Evolutionary conservation across 768 basidiomycete genomes (phyloP).

Genomic region (Trametopsis cervina): DNA sequence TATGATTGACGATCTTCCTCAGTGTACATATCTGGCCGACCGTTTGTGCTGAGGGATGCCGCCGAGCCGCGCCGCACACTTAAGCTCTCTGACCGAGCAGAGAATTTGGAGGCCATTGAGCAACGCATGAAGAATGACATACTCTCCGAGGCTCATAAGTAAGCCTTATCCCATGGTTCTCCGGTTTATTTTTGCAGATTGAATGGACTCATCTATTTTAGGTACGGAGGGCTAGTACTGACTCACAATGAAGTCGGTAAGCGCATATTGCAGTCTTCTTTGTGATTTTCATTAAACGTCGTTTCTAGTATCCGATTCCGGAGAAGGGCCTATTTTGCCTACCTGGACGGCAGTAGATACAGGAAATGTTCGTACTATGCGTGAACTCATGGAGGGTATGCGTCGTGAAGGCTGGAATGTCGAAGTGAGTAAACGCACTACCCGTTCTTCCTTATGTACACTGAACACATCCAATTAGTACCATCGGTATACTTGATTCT

Average conservation of each 20-base stretch:
- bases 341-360: constrained; percentile 92
- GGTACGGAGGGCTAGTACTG: constrained; percentile 84
- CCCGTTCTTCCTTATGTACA: constrained; percentile 39
- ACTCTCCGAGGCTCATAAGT: constrained; percentile 75
- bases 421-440: constrained; percentile 62
- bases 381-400: constrained; percentile 81
- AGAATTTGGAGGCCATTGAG: constrained; percentile 93
- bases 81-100: constrained; percentile 82
- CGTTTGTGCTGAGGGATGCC: constrained; percentile 88
- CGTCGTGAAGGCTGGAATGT: constrained; percentile 83
- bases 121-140: constrained; percentile 86
- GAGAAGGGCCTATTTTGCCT: constrained; percentile 77
- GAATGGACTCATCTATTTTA: constrained; percentile 21
- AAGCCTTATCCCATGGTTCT: constrained; percentile 14
- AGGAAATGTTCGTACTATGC: constrained; percentile 76
- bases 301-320: constrained; percentile 42
- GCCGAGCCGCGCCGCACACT: constrained; percentile 76
- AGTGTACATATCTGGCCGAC: constrained; percentile 87
- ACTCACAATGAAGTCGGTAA: constrained; percentile 90
- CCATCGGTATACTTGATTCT: not conserved
- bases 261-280: constrained; percentile 16
- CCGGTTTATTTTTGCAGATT: constrained; percentile 7
- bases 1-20: constrained; percentile 6
- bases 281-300: constrained; percentile 3
- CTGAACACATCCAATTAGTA: not conserved